Conservation (phyloP, 371 early-diverging fungal genomes). For the Choanephora cucurbitarum region DNA sequence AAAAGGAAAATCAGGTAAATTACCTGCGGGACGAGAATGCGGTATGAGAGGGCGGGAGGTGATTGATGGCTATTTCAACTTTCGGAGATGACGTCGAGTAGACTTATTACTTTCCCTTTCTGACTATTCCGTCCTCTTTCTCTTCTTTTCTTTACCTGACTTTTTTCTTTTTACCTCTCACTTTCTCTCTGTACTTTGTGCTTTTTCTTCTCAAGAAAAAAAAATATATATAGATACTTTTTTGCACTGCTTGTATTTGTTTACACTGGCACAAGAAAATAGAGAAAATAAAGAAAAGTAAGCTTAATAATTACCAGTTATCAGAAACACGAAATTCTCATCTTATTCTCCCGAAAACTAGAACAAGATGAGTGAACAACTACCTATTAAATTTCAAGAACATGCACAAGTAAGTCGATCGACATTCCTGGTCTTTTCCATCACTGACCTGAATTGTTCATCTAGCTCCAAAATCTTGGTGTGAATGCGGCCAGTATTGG, state of each 20-base stretch:
- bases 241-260: background rate
- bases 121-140: background rate
- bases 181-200: background rate
- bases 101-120: background rate
- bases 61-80: background rate
- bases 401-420: constrained; percentile 81
- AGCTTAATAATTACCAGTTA: background rate
- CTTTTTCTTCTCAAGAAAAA: no score
- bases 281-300: background rate
- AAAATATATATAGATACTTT: no score
- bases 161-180: no score
- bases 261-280: background rate
- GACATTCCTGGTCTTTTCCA: background rate
- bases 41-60: no score
- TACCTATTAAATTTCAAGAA: constrained; percentile 92
- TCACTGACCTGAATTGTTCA: background rate
- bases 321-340: background rate
- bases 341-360: constrained; percentile 1
- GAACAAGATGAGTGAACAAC: constrained; percentile 63
- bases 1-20: no score
- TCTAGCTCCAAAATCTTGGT: constrained; percentile 87
- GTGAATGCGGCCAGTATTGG: constrained; percentile 92
- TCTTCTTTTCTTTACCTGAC: background rate
- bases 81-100: background rate
- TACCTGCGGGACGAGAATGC: no score